These are phyloP conservation scores for Apiospora kogelbergensis DNA, from an alignment of 2,329 filamentous ascomycete genomes.

Conservation along the genomic window DNA sequence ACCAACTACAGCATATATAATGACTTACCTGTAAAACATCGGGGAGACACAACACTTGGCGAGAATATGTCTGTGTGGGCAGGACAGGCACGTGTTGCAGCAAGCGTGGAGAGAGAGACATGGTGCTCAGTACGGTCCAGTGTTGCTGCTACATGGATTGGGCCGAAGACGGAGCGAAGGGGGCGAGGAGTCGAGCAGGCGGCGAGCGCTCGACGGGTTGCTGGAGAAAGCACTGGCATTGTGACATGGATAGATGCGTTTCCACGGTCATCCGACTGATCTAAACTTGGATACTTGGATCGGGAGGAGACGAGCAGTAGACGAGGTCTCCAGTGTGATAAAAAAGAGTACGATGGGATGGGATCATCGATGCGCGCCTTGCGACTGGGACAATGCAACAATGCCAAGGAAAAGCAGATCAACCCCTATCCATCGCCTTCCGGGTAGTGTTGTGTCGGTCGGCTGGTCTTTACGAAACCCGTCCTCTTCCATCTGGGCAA, in stretches of 20 bases:
- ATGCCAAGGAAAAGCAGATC: background rate
- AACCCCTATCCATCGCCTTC: background rate
- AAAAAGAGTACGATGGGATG: constrained; percentile 3
- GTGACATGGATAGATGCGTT: background rate
- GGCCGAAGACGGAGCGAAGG: constrained; percentile 1
- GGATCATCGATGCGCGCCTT: constrained; percentile 7
- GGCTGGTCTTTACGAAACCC: background rate
- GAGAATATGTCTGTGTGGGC: constrained; percentile 4
- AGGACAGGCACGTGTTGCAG: background rate
- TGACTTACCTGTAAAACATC: background rate
- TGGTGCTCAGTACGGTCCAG: background rate
- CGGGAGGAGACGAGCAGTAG: no score
- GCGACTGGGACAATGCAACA: constrained; percentile 3
- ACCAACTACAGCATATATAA: no score
- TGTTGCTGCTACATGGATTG: background rate
- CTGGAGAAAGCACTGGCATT: constrained; percentile 1
- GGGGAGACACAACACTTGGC: background rate
- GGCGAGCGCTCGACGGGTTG: background rate
- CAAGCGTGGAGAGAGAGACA: background rate
- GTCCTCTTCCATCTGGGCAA: background rate
- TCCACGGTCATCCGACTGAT: background rate
- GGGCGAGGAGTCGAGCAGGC: background rate
- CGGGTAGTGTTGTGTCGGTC: background rate
- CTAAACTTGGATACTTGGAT: background rate
- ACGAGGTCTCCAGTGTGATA: background rate